A percentile compares a stretch with the other conserved stretches of the same genome.
These are phyloP conservation scores for Arthrobotrys conoides DNA, from an alignment of 2,329 filamentous ascomycete species.

Conservation along the genomic window DNA sequence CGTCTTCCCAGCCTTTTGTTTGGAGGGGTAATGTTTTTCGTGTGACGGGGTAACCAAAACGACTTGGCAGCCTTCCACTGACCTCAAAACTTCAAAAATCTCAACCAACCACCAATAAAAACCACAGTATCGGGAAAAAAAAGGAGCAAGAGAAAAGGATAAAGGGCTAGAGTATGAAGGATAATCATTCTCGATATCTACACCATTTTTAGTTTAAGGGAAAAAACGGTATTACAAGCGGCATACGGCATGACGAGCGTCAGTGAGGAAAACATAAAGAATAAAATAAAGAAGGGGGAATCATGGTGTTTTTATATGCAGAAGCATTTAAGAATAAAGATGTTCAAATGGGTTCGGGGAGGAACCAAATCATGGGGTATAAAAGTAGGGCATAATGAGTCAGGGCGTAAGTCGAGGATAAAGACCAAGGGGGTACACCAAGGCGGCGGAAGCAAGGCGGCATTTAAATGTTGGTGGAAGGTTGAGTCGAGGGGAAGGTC, in stretches of 20 bases:
- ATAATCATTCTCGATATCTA: conserved; percentile 31
- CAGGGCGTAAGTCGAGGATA: background rate
- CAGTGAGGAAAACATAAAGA: conserved; percentile 5
- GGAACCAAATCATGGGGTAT: background rate
- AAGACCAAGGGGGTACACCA: conserved; percentile 8
- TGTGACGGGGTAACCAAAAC: conserved; percentile 12
- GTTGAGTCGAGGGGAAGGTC: background rate
- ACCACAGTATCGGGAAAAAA: background rate
- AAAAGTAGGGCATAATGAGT: conserved; percentile 8
- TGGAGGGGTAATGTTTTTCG: conserved; percentile 25
- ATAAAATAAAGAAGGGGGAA: conserved; percentile 1
- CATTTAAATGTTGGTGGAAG: background rate
- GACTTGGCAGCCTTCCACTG: conserved; percentile 17
- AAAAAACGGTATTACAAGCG: conserved; percentile 34
- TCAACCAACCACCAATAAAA: background rate
- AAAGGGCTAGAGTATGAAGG: background rate
- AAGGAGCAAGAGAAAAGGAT: background rate
- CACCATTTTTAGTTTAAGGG: conserved; percentile 8
- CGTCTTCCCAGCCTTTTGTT: conserved; percentile 44
- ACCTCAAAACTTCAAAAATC: background rate
- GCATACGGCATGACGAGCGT: conserved; percentile 31
- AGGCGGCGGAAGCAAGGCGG: background rate
- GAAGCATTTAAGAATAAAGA: conserved; percentile 15
- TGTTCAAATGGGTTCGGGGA: background rate
- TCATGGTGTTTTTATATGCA: conserved; percentile 12